Base-by-base conservation (phyloP, 2,329 filamentous ascomycete genomes). In the Myriangium duriaei region DNA sequence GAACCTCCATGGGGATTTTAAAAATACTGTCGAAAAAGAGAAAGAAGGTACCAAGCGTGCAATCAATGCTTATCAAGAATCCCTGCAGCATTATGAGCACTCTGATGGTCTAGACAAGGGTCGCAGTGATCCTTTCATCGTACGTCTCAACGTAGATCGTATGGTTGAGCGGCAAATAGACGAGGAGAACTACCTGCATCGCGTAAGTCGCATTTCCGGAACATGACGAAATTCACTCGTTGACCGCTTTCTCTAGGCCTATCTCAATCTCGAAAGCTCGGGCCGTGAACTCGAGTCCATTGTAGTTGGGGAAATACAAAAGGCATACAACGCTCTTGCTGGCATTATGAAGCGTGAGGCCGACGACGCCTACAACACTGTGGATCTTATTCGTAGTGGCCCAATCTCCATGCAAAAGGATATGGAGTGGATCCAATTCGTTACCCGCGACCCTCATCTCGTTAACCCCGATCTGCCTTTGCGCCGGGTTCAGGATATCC, bases 281-380 rank as follows among this genome's bases (percentile, higher is more conserved):
- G 91, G 91, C 2, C 80, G 87, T 43, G 91, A 98, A 61, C 74
- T 98, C 2, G 91, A 98, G 61, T 82, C 85, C 1, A 96, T 98
- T 46, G 85, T 98, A 1, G 85, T 98, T 11, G 85, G 87, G 48
- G 91, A 98, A 60, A 92, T 98, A 30, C 91, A 98, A 55, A 96
- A 96, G 59, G 86, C 91, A 0, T 96, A 95, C 64, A 94, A 91
- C 51, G 86, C 87, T 2, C 85, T 94, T 49, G 83, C 87, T 15
- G 81, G 80, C 37, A 93, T 96, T 46, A 66, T 96, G 43, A 93
- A 88, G 64, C 79, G 86, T 32, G 88, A 96, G 55, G 82, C 85
- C 7, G 86, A 93, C 47, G 78, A 84, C 39, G 76, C 81, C 21
- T 83, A 85, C 53, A 72, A 72, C 39, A 72, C 83, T 2, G 73